Base-by-base conservation (phyloP, 768 basidiomycete genomes). In the Amylocystis lapponica region DNA sequence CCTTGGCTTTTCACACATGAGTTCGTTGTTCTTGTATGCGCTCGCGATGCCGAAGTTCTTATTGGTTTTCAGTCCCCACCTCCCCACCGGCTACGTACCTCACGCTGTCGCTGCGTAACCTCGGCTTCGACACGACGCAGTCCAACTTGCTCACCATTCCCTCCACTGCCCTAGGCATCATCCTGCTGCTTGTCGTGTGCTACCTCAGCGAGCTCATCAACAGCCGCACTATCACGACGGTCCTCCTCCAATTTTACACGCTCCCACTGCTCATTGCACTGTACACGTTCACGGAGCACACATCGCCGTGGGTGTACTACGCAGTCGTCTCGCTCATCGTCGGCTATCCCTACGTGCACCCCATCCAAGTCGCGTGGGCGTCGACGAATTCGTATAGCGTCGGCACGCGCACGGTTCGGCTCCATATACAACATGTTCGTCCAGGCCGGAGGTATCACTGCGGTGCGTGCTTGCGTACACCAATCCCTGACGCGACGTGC, bases 391-490 rank as follows among this genome's bases (percentile, higher is more conserved):
- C 81, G 3, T 71, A 69, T 46, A 74, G 73, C 41, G 82, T 83
- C 4, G 64, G 74, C 29, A 79, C 76, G 8, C 64, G 80, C 54
- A 77, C 64, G 8, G 64, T 68, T 58, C 59, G 2, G 64, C 68
- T 7, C 65, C 1, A 61, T 78, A 21, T 82, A 83, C 58, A 83
- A 81, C 50, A 80, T 83, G 74, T 76, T 75, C 50, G 79, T 81
- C 12, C 79, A 82, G 56, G 74, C 74, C 3, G 75, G 74, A 6
- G 68, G 65, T 8, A 73, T 79, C 35, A 60, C 74, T 14, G 37
- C 43, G 66, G 71, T 57, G 67, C 67, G 54, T 52, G 14, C 26
- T 3, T 27, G 11, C 7, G 34, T 21, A 16, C 17, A 42, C 19
- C 47, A 17, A 31, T 47, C 19, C 41, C 69, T 33, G 13, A 12